Evolutionary conservation across 148 eudicot species (phyloP).

Genomic region (Nepenthes mirabilis): DNA sequence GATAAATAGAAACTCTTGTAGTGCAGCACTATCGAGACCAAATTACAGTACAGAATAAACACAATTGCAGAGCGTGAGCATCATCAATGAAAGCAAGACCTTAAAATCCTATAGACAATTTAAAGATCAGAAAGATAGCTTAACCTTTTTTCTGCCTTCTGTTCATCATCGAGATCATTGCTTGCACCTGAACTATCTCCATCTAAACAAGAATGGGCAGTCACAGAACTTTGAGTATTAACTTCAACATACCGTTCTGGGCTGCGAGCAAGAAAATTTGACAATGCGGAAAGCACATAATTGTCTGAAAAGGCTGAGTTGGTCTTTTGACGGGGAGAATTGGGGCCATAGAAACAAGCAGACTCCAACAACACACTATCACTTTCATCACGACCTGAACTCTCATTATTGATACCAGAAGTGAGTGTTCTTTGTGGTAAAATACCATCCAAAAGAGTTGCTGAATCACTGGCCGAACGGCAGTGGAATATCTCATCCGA

Average conservation of each 20-base stretch:
- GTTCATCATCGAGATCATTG: conserved; percentile 25
- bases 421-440: conserved; percentile 10
- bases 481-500: conserved; percentile 18
- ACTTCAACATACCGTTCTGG: conserved; percentile 23
- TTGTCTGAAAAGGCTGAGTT: conserved; percentile 26
- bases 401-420: conserved; percentile 12
- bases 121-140: conserved; percentile 5
- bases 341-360: conserved; percentile 50
- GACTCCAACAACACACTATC: conserved; percentile 20
- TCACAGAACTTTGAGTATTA: conserved; percentile 14
- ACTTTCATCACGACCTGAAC: conserved; percentile 19
- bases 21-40: too few species aligned
- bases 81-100: background rate
- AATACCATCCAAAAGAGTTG: conserved; percentile 27
- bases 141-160: conserved; percentile 35
- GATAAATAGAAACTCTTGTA: too few species aligned
- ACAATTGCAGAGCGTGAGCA: background rate
- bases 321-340: conserved; percentile 51
- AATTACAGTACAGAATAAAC: too few species aligned
- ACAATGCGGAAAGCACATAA: conserved; percentile 38
- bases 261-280: conserved; percentile 28
- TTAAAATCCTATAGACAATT: background rate
- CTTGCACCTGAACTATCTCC: conserved; percentile 16
- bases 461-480: conserved; percentile 49
- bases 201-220: conserved; percentile 13